A percentile compares a stretch with the other conserved stretches of the same genome.
Evolutionary conservation across 768 basidiomycete species (phyloP).

Genomic region (Lactarius akahatsu): DNA sequence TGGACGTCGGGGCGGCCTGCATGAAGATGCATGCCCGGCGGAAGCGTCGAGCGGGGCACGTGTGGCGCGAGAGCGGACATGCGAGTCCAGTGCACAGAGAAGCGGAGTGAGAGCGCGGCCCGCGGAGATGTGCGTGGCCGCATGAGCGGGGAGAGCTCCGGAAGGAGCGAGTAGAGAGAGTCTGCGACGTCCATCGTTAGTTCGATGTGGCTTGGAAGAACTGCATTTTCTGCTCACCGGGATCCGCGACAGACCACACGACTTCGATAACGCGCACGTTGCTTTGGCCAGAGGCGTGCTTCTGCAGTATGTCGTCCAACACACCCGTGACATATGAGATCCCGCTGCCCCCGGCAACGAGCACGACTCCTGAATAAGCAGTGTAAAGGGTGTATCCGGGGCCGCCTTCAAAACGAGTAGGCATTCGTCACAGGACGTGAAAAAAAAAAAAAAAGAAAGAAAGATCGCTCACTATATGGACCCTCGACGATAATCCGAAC

Average conservation of each 20-base stretch:
- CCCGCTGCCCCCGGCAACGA: conserved; percentile 61
- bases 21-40: conserved; percentile 35
- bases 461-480: conserved; percentile 44
- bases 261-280: conserved; percentile 49
- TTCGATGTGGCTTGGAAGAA: conserved; percentile 1
- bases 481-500: conserved; percentile 52
- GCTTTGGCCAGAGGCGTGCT: conserved; percentile 37
- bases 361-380: conserved; percentile 52
- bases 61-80: conserved; percentile 31
- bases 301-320: conserved; percentile 52
- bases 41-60: conserved; percentile 30
- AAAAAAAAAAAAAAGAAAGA: background rate
- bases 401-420: conserved; percentile 37
- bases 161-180: conserved; percentile 41
- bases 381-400: conserved; percentile 47
- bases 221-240: conserved; percentile 35
- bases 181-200: conserved; percentile 30
- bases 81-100: conserved; percentile 48
- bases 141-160: conserved; percentile 40
- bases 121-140: conserved; percentile 34
- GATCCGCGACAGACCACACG: conserved; percentile 52
- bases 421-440: background rate
- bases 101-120: conserved; percentile 37
- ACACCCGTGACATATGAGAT: conserved; percentile 54
- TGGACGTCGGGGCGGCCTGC: conserved; percentile 34